Evolutionary conservation across 2,329 filamentous ascomycete genomes (phyloP).

Genomic region (Coniochaeta sp.): DNA sequence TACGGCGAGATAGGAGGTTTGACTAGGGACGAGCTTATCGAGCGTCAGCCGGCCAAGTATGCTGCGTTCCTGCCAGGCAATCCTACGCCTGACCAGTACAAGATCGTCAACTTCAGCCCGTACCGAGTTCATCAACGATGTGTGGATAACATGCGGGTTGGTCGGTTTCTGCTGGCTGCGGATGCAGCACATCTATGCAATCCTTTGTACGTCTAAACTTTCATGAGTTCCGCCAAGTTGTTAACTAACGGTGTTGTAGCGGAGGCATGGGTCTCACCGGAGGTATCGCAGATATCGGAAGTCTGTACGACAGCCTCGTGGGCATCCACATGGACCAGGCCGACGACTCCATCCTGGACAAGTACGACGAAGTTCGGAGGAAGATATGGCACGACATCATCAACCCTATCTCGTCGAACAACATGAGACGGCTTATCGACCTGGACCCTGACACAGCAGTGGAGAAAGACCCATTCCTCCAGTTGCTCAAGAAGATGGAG

Average conservation of each 20-base stretch:
- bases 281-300: constrained; percentile 40
- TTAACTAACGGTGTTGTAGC: constrained; percentile 8
- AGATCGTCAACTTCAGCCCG: constrained; percentile 37
- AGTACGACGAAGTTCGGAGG: constrained; percentile 30
- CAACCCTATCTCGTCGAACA: constrained; percentile 13
- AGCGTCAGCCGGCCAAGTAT: constrained; percentile 38
- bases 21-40: constrained; percentile 32
- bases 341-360: constrained; percentile 32
- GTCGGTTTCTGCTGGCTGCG: constrained; percentile 39
- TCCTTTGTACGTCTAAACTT: constrained; percentile 31
- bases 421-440: constrained; percentile 14
- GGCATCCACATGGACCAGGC: constrained; percentile 30
- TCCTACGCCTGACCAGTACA: constrained; percentile 41
- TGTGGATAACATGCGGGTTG: constrained; percentile 38
- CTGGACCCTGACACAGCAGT: constrained; percentile 13
- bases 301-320: constrained; percentile 37
- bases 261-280: constrained; percentile 43
- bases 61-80: constrained; percentile 38
- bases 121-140: constrained; percentile 45
- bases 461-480: constrained; percentile 18
- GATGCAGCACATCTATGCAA: constrained; percentile 48
- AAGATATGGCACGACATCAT: constrained; percentile 25
- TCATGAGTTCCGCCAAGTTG: neutral
- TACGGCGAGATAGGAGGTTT: constrained; percentile 40
- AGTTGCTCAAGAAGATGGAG: constrained; percentile 12